Evolutionary conservation across 2,329 filamentous ascomycete species (phyloP), one percentile per base, ranked within the genome.

Genomic region (Uncinocarpus reesii): DNA sequence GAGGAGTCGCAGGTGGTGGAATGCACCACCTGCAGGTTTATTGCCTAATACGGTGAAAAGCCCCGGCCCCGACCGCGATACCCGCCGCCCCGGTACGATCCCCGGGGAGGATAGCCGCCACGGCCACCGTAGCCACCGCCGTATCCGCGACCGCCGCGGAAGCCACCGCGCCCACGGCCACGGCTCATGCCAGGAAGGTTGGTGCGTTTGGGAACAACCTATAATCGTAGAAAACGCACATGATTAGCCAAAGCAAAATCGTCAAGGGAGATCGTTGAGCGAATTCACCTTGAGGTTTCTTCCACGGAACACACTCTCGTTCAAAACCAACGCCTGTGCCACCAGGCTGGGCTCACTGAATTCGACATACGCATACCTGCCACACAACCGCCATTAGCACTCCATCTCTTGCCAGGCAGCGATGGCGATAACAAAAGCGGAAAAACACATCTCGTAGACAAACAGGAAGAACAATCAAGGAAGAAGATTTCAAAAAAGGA

Each of bases 281-380:
- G n/a, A 43, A 52, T 68, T 57, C 63, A 96, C 92, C 80, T 98
- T 98, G 65, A 98, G 80, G 66, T 92, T 93, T 61, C 92, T 81
- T 54, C 87, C 89, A 61, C 92, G 88, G 71, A 98, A 95, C 50
- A 93, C 77, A 67, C 88, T 95, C 71, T 98, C 92, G 66, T 98
- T 96, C 50, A 98, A 75, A 34, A 96, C 88, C 52, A 98, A 77
- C 21, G 92, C 92, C 66, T 94, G 86, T 41, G 86, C 87, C 54
- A 98, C 90, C 53, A 95, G 76, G 68, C 80, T 89, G 42, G 92
- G 88, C 71, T 96, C 92, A 52, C 86, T 84, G 65, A 98, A 98
- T 70, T 98, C 92, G 60, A 98, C 92, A 70, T 98, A 98, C 62
- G 92, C 92, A 71, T 98, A 98, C 56, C 89, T 95, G 69, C 66